Percentiles rank a stretch among this genome's conserved stretches.
Evolutionary conservation across 768 basidiomycete genomes (phyloP).

Genomic region (Lepiota venenata): DNA sequence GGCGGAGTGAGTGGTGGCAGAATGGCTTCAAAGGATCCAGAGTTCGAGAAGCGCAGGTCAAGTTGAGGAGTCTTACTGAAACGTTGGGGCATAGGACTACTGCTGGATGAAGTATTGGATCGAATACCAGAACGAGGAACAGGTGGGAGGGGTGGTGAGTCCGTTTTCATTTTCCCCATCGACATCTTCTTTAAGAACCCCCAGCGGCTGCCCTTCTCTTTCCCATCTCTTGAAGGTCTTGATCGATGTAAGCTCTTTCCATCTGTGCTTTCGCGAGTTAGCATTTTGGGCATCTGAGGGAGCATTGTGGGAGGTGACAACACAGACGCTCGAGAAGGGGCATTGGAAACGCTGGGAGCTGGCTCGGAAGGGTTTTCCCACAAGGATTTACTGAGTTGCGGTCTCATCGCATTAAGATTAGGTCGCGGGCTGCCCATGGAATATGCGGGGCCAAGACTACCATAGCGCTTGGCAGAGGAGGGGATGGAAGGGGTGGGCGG

Average conservation of each 20-base stretch:
- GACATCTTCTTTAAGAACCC: conserved; percentile 99
- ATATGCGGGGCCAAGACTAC: conserved; percentile 62
- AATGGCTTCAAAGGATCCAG: conserved; percentile 55
- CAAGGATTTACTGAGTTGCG: conserved; percentile 40
- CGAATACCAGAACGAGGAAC: conserved; percentile 21
- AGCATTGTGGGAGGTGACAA: conserved; percentile 12
- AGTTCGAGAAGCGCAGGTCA: conserved; percentile 70
- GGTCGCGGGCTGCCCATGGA: conserved; percentile 32
- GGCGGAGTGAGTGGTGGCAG: conserved; percentile 26
- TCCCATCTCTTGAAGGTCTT: conserved; percentile 29
- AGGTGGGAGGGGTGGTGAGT: conserved; percentile 33
- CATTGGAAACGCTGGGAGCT: neutral
- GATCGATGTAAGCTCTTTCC: conserved; percentile 12
- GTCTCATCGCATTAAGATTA: conserved; percentile 31
- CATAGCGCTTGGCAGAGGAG: conserved; percentile 53
- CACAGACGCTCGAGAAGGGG: conserved; percentile 11
- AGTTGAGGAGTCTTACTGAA: conserved; percentile 53
- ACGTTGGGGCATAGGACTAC: conserved; percentile 26
- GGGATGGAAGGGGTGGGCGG: conserved; percentile 30
- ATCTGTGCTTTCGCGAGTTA: conserved; percentile 1
- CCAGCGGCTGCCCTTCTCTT: conserved; percentile 79
- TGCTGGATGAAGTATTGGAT: conserved; percentile 13
- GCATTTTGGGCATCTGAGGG: conserved; percentile 4
- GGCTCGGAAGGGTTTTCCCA: conserved; percentile 37
- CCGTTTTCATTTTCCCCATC: conserved; percentile 86